phyloP scores from a whole-genome alignment of 2,329 filamentous ascomycete genomes.

The Fusarium sp. region DNA sequence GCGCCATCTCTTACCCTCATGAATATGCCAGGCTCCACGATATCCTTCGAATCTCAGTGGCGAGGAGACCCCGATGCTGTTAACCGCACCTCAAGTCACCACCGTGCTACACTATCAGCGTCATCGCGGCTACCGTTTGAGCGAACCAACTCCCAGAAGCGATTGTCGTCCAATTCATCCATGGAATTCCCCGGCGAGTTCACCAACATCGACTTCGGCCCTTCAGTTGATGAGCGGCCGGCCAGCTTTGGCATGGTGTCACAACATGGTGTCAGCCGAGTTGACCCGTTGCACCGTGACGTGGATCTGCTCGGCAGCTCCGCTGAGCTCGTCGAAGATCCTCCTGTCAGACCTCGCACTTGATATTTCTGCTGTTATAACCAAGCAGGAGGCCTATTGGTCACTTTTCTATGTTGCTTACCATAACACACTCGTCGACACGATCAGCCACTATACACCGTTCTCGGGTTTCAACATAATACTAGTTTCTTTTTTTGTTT shows the following conservation, averaged over 20 bases:
- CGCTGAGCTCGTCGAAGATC: slow-evolving; percentile 65
- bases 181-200: slow-evolving; percentile 57
- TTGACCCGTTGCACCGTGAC: slow-evolving; percentile 58
- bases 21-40: slow-evolving; percentile 35
- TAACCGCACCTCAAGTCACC: slow-evolving; percentile 36
- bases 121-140: slow-evolving; percentile 63
- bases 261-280: slow-evolving; percentile 64
- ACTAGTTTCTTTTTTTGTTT: slow-evolving; percentile 25
- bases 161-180: slow-evolving; percentile 61
- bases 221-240: slow-evolving; percentile 56
- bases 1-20: slow-evolving; percentile 50
- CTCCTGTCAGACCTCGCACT: slow-evolving; percentile 35
- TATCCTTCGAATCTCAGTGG: slow-evolving; percentile 35
- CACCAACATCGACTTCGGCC: slow-evolving; percentile 52
- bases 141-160: slow-evolving; percentile 62
- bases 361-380: slow-evolving; percentile 13
- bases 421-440: not conserved
- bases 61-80: slow-evolving; percentile 31
- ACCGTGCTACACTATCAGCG: slow-evolving; percentile 37
- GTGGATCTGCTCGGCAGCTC: slow-evolving; percentile 61
- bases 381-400: not conserved
- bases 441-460: not conserved
- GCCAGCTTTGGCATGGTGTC: slow-evolving; percentile 66
- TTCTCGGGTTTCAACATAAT: slow-evolving; percentile 17
- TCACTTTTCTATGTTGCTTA: not conserved